Conservation (phyloP, 2,329 filamentous ascomycete genomes). For the Beauveria bassiana region DNA sequence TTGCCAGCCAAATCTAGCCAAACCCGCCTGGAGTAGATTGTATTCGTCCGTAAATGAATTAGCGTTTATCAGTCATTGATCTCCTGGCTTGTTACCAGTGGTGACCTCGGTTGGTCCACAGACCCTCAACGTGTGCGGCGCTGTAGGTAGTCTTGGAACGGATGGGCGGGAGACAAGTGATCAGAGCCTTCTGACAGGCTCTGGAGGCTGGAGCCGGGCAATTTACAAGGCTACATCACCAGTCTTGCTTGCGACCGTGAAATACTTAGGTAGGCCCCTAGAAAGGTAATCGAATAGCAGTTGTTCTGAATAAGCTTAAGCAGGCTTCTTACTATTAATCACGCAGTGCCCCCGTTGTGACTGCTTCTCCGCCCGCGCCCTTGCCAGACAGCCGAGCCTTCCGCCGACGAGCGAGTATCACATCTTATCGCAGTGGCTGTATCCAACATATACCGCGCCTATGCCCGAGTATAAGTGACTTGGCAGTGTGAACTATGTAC, state of each 20-base stretch:
- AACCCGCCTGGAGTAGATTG: not conserved
- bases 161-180: too few species aligned
- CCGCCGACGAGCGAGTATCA: not conserved
- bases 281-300: too few species aligned
- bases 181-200: too few species aligned
- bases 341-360: not conserved
- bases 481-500: too few species aligned
- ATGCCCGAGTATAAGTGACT: too few species aligned
- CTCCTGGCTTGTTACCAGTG: not conserved
- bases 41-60: not conserved
- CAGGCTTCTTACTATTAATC: too few species aligned
- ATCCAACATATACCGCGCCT: too few species aligned
- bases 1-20: not conserved
- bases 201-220: too few species aligned
- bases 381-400: not conserved
- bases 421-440: not conserved
- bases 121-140: not conserved
- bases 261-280: too few species aligned
- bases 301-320: too few species aligned
- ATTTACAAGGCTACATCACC: too few species aligned
- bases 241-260: too few species aligned
- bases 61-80: not conserved
- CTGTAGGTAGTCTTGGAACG: not conserved
- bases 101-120: not conserved
- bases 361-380: not conserved